These are phyloP conservation scores for Taphrina flavorubra DNA, from an alignment of 1,139 yeast species.

Conservation along the genomic window DNA sequence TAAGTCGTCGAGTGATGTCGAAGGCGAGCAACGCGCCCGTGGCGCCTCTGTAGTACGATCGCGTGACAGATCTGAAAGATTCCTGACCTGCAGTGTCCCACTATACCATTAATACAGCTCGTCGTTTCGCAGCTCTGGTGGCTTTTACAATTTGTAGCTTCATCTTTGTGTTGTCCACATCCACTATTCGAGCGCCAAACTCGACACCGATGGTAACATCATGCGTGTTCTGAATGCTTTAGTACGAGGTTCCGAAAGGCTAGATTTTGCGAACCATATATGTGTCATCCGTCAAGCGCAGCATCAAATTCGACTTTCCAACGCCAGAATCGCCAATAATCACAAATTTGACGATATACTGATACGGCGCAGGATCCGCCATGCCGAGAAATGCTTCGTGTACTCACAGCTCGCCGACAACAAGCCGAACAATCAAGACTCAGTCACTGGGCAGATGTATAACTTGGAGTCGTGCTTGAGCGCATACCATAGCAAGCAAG, in stretches of 20 bases:
- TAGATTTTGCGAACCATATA: conserved; percentile 48
- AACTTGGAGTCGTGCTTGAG: no score
- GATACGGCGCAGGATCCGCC: conserved; percentile 51
- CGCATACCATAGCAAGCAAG: no score
- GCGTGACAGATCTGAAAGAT: conserved; percentile 71
- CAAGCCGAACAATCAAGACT: no score
- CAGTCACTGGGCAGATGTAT: no score
- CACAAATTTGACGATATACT: conserved; percentile 57
- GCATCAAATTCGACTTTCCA: conserved; percentile 57
- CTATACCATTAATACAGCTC: conserved; percentile 36
- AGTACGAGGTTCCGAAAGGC: neutral
- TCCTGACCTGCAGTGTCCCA: conserved; percentile 91
- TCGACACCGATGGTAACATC: conserved; percentile 58
- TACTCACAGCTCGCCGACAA: no score
- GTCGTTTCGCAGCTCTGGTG: neutral
- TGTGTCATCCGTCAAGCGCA: conserved; percentile 55
- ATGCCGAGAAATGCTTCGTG: neutral
- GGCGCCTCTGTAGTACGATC: conserved; percentile 79
- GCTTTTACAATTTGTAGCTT: conserved; percentile 52
- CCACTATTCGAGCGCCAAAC: conserved; percentile 56
- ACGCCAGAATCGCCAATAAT: conserved; percentile 58
- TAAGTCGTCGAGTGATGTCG: conserved; percentile 63
- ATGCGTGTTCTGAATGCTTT: conserved; percentile 2
- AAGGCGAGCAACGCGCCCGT: conserved; percentile 80
- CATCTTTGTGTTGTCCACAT: conserved; percentile 52